Percentiles rank a stretch among this genome's conserved stretches.
Evolutionary conservation across 1,284 basidiomycete species (phyloP).

Genomic region (Tylopilus orsonianus): DNA sequence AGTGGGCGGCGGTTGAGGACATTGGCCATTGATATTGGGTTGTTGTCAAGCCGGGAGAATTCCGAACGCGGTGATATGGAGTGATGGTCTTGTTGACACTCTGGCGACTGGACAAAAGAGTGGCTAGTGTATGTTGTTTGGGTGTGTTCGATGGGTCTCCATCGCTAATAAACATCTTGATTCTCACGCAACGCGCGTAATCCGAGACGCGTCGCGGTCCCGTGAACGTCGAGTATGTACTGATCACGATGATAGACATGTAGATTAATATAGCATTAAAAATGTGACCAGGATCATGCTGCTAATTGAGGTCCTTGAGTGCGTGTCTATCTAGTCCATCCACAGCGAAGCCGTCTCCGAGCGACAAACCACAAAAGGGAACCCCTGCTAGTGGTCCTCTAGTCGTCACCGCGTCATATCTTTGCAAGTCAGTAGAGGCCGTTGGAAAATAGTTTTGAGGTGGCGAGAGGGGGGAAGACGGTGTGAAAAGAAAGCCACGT

Average conservation of each 20-base stretch:
- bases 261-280: conserved; percentile 8
- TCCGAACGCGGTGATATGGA: neutral
- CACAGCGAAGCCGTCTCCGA: conserved; percentile 10
- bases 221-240: neutral
- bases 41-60: conserved; percentile 8
- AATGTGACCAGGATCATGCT: neutral
- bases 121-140: too few relatives aligned
- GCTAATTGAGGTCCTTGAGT: conserved; percentile 30
- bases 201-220: conserved; percentile 19
- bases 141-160: too few relatives aligned
- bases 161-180: conserved; percentile 6
- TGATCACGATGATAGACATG: neutral
- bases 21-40: conserved; percentile 36
- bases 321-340: conserved; percentile 28
- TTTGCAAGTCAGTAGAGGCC: conserved; percentile 8
- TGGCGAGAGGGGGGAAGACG: conserved; percentile 57
- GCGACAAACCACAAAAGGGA: conserved; percentile 15
- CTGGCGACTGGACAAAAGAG: neutral
- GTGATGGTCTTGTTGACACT: neutral
- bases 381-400: neutral
- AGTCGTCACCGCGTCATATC: conserved; percentile 16
- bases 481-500: conserved; percentile 64
- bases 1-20: conserved; percentile 44
- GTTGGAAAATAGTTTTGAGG: conserved; percentile 45
- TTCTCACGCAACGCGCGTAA: conserved; percentile 30